Evolutionary conservation across 768 basidiomycete genomes (phyloP).

Genomic region (Rhodocollybia butyracea): DNA sequence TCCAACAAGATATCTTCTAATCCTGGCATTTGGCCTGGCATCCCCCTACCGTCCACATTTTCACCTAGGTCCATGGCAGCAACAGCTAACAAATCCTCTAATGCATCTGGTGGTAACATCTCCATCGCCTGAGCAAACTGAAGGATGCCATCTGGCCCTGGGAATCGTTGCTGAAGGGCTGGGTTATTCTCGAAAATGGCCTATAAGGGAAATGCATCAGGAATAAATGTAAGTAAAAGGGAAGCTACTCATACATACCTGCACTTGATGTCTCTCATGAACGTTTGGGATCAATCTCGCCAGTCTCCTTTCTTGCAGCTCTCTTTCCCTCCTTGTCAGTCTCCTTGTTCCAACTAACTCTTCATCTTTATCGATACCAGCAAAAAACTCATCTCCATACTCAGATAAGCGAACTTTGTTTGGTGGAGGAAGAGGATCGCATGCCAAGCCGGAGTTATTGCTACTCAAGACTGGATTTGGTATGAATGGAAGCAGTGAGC

Average conservation of each 20-base stretch:
- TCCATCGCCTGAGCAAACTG: slow-evolving; percentile 58
- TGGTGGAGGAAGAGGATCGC: slow-evolving; percentile 83
- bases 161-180: slow-evolving; percentile 51
- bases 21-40: slow-evolving; percentile 47
- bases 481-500: slow-evolving; percentile 66
- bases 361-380: slow-evolving; percentile 39
- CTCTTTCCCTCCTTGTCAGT: slow-evolving; percentile 40
- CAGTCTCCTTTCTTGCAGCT: slow-evolving; percentile 46
- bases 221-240: not conserved
- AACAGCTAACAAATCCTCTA: slow-evolving; percentile 57
- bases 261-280: slow-evolving; percentile 52
- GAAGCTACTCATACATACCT: slow-evolving; percentile 31
- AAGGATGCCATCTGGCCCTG: slow-evolving; percentile 49
- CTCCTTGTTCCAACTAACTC: slow-evolving; percentile 21
- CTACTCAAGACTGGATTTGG: slow-evolving; percentile 50
- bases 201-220: slow-evolving; percentile 17
- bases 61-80: slow-evolving; percentile 32
- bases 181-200: slow-evolving; percentile 58
- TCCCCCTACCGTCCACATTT: slow-evolving; percentile 30
- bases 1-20: slow-evolving; percentile 13
- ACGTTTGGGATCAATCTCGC: slow-evolving; percentile 58
- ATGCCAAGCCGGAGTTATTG: slow-evolving; percentile 47
- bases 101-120: slow-evolving; percentile 52
- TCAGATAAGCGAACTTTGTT: slow-evolving; percentile 38
- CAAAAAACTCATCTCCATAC: slow-evolving; percentile 82